Evolutionary conservation across 75 land plant species (phyloP), one percentile per base, ranked within the genome.

Genomic region (Picea sitchensis): DNA sequence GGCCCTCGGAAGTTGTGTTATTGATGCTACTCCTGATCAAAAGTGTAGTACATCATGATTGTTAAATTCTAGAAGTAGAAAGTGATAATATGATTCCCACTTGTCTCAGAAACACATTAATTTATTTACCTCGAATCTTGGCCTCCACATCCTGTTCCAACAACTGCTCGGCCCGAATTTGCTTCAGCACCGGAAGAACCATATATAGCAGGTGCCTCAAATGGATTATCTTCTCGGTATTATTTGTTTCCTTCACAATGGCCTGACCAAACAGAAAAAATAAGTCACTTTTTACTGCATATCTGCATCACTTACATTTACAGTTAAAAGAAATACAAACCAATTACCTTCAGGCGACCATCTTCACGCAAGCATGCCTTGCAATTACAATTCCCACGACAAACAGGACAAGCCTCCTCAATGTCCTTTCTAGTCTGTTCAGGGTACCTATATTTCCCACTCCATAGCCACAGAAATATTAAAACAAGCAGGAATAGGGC

Each of bases 351-450:
- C 14, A 23, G 58, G 61, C 61, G 79, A n/a, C 78, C 65, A 51
- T 56, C 57, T 65, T 59, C 81, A 26, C 87, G 91, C 58, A 92
- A 81, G 86, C 94, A 92, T 15, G 85, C 88, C 65, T 92, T 91
- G 83, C 94, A 92, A 75, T 91, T 92, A 75, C 94, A 92, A 64
- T 83, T 84, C 32, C 81, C 82, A 3, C 89, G 61, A 63, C 94
- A 92, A 79, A 86, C 59, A 72, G 94, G 94, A 61, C 94, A 92
- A 9, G 65, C 36, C 61, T 81, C 71, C 71, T 61, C 80, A 75
- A 90, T 61, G 51, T 88, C 85, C 32, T 77, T 81, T 68, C 75
- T 76, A 65, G 85, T 59, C 81, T 82, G 32, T n/a, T 73, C 63
- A 26, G 91, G 87, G 78, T 90, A 90, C 91, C 91, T 82, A 58